Base-by-base conservation (phyloP, 306 rosid species). In the Dryas alaskensis region DNA sequence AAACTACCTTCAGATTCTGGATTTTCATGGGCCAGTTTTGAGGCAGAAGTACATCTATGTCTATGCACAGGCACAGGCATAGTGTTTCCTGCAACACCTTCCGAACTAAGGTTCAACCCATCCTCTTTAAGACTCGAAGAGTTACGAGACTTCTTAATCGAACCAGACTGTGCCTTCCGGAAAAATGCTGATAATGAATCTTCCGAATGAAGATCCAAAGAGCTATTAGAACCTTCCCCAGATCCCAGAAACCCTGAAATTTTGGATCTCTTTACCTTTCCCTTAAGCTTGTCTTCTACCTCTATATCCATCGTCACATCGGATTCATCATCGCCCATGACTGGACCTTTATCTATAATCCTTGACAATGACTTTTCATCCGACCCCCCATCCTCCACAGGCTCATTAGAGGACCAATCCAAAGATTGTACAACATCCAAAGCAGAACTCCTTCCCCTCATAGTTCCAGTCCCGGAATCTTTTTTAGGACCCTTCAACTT, bases 401-500 rank as follows among this genome's bases (percentile, higher is more conserved):
- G 60, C 65, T 75, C 80, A 72, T 43, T 66, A 13, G 52, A 60
- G 54, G 84, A 65, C 51, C 67, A 77, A 76, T 80, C 82, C 4
- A 72, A 52, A 79, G 81, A 76, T 71, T 76, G 85, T 5, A 61
- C 77, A 65, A 53, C 73, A 70, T 82, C 81, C 82, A 73, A 78
- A 70, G 78, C 31, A 78, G 82, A 84, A 80, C 65, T 74, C 65
- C 67, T 71, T 16, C 81, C 86, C 83, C 75, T 81, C 19, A 58
- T 16, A 45, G 76, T 69, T 71, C 84, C 89, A 67, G 87, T 74
- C 73, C 87, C 97, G 51, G n/a, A 73, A 75, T 88, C 90, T 80
- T 84, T 89, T 80, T 88, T 91, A n/a, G 92, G 96, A 81, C 88
- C 94, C 85, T 84, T 95, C 89, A 95, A 86, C 77, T 92, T 90